Evolutionary conservation across 768 basidiomycete genomes (phyloP), one percentile per base, ranked within the genome.

Genomic region (Wakefieldia striispora): DNA sequence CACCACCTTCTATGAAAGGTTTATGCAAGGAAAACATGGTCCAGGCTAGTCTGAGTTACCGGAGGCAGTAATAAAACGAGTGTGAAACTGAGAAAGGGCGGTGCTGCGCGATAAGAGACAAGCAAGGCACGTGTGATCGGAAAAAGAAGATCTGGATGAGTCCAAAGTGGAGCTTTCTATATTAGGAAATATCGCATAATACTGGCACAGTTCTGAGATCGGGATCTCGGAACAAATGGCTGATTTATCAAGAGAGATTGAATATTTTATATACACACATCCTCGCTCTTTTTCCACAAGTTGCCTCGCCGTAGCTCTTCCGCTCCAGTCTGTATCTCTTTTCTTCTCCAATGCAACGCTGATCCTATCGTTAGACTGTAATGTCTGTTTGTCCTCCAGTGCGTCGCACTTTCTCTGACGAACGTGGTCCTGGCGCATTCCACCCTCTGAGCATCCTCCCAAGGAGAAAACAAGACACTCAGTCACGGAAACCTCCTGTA

Each of bases 371-470:
- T 4, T 21, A 60, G 48, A 67, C 7, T 24, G 24, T 24, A 24
- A 24, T 64, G 65, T 4, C 50, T 20, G 20, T 36, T 35, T 56
- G 50, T 10, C 19, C 42, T 4, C 40, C 49, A 12, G 45, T 53
- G 12, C 39, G 16, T 40, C 63, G 60, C 20, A 49, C 67, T 6
- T 75, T 75, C 59, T 68, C 73, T 36, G 70, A 74, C 23, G 70
- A 74, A 47, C 62, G 60, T 43, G 73, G 74, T 35, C 63, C 70
- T 19, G 80, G 80, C 51, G 73, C 81, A 19, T 81, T 82, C 48
- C 69, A 70, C 16, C 65, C 76, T 11, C 68, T 83, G 39, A 72
- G 73, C 23, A 42, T 58, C 16, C 74, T 82, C 31, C 82, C 81
- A 40, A 70, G 70, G 24, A 68, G 75, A 55, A 58, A 65, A 14